These are phyloP conservation scores for Chytridium lagenaria DNA, from an alignment of 371 early-diverging fungal genomes.

Conservation along the genomic window DNA sequence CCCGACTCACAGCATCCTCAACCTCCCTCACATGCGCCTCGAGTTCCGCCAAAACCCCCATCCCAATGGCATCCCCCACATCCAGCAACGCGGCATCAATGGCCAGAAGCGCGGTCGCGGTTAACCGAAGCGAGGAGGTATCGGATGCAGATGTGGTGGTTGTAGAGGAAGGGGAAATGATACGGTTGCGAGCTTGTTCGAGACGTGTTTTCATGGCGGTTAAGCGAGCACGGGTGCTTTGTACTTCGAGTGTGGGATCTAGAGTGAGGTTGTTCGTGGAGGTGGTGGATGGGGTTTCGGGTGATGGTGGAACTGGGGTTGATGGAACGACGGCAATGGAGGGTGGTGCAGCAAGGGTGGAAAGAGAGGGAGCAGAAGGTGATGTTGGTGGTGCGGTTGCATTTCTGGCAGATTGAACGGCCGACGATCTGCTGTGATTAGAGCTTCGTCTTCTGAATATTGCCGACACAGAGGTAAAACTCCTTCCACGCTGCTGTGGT, in stretches of 20 bases:
- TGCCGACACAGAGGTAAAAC: neutral
- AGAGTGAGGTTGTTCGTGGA: neutral
- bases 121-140: slow-evolving; percentile 4
- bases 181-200: neutral
- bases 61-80: too few relatives aligned
- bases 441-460: neutral
- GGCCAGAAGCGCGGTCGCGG: too few relatives aligned
- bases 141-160: neutral
- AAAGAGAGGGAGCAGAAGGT: neutral
- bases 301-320: too few relatives aligned
- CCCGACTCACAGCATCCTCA: too few relatives aligned
- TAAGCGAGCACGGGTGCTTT: neutral
- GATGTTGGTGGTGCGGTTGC: neutral
- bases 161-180: too few relatives aligned
- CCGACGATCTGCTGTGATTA: neutral
- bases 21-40: too few relatives aligned
- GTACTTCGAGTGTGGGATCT: neutral
- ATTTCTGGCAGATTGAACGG: neutral
- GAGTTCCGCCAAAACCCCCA: too few relatives aligned
- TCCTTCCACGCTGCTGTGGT: neutral
- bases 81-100: too few relatives aligned
- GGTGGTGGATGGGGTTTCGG: neutral
- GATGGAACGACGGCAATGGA: neutral
- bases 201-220: neutral
- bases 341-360: neutral